Percentiles rank a stretch among this genome's conserved stretches.
Evolutionary conservation across 176 grass and related monocot genomes (phyloP).

Genomic region (Musa schizocarpa): DNA sequence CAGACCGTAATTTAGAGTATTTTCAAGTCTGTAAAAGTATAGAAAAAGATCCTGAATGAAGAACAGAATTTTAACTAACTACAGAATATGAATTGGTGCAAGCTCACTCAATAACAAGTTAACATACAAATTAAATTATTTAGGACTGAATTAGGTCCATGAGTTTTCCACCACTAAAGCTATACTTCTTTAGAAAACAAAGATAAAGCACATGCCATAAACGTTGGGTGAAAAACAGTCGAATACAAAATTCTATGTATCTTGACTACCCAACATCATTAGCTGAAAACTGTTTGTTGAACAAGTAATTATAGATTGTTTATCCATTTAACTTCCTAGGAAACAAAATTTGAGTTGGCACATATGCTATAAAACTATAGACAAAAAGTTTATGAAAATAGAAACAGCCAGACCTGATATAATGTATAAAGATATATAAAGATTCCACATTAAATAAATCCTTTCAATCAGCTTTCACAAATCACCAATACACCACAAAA

Average conservation of each 20-base stretch:
- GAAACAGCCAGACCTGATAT: too few species aligned
- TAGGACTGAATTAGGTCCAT: neutral
- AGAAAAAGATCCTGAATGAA: neutral
- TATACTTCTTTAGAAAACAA: neutral
- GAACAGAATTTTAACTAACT: conserved; percentile 6
- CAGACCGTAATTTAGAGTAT: conserved; percentile 95
- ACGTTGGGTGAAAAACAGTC: neutral
- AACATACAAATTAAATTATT: neutral
- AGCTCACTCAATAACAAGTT: neutral
- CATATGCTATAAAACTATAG: too few species aligned
- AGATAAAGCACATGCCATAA: neutral
- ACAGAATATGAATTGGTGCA: conserved; percentile 12
- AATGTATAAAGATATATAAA: too few species aligned
- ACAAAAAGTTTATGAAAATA: too few species aligned
- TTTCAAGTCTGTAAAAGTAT: conserved; percentile 71
- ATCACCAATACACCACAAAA: too few species aligned
- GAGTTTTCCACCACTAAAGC: neutral
- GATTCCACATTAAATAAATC: too few species aligned
- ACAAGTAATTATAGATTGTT: too few species aligned
- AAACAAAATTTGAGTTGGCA: too few species aligned
- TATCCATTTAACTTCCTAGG: too few species aligned
- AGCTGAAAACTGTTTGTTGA: too few species aligned
- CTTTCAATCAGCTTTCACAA: too few species aligned
- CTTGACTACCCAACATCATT: neutral
- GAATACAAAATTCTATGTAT: neutral